Evolutionary conservation across 2,329 filamentous ascomycete species (phyloP).

Genomic region (Trichoderma hamatum): DNA sequence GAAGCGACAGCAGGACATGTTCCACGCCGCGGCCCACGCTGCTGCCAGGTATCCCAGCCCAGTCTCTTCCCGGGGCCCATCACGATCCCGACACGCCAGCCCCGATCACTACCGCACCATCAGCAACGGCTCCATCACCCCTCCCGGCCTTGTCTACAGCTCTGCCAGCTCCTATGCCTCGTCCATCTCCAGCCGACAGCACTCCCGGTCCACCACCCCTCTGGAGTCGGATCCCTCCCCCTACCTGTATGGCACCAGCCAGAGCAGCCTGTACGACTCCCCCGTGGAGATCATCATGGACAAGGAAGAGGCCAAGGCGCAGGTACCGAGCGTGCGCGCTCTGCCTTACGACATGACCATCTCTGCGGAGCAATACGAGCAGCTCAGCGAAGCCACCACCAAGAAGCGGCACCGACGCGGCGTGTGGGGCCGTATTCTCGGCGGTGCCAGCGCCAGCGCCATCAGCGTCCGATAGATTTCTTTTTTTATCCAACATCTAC

Average conservation of each 20-base stretch:
- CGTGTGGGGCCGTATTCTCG: slow-evolving; percentile 59
- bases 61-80: slow-evolving; percentile 48
- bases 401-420: slow-evolving; percentile 57
- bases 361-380: slow-evolving; percentile 54
- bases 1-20: slow-evolving; percentile 44
- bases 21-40: slow-evolving; percentile 33
- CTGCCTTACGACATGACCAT: slow-evolving; percentile 62
- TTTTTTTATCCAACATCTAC: neutral
- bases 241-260: slow-evolving; percentile 45
- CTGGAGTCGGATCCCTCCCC: slow-evolving; percentile 50
- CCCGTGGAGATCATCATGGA: slow-evolving; percentile 52
- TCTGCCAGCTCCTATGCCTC: slow-evolving; percentile 55
- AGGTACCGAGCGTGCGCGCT: slow-evolving; percentile 40
- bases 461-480: slow-evolving; percentile 43
- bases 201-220: slow-evolving; percentile 57
- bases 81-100: slow-evolving; percentile 46
- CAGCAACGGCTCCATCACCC: slow-evolving; percentile 45
- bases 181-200: slow-evolving; percentile 51
- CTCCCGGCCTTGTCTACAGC: slow-evolving; percentile 54
- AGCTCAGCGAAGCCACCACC: slow-evolving; percentile 50
- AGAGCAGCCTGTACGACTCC: slow-evolving; percentile 53
- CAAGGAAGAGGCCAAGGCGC: slow-evolving; percentile 44
- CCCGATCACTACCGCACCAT: slow-evolving; percentile 46
- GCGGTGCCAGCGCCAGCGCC: slow-evolving; percentile 38
- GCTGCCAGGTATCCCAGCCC: slow-evolving; percentile 50